Percentiles rank a stretch among this genome's conserved stretches.
Conservation (phyloP, 768 basidiomycete species). For the Pisolithus marmoratus region DNA sequence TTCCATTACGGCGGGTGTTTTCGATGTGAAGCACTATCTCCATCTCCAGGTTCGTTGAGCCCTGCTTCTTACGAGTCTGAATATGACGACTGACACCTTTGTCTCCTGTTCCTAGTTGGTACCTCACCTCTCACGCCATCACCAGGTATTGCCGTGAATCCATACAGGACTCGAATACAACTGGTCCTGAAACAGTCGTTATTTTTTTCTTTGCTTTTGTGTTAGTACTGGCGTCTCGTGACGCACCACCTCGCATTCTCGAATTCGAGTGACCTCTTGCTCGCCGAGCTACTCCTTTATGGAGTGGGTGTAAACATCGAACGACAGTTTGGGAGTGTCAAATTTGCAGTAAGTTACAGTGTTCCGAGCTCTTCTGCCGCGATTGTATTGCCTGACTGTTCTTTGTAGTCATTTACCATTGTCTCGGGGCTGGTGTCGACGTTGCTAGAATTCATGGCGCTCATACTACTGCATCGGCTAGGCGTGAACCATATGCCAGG, state of each 20-base stretch:
- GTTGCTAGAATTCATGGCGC: conserved; percentile 56
- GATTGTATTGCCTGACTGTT: conserved; percentile 4
- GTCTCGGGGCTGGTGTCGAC: conserved; percentile 64
- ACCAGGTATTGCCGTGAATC: conserved; percentile 53
- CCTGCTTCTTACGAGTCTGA: not conserved
- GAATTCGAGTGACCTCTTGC: conserved; percentile 80
- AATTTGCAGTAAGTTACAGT: conserved; percentile 65
- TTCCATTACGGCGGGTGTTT: conserved; percentile 70
- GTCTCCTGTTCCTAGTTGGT: conserved; percentile 47
- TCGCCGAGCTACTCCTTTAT: conserved; percentile 71
- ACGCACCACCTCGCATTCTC: conserved; percentile 71
- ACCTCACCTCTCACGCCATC: conserved; percentile 85
- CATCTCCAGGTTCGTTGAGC: conserved; percentile 64
- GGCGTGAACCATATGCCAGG: conserved; percentile 72
- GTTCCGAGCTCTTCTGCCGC: not conserved
- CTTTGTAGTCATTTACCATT: conserved; percentile 65
- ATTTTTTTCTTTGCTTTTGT: conserved; percentile 7
- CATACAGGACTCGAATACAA: conserved; percentile 8
- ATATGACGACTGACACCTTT: conserved; percentile 2
- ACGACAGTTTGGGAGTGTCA: conserved; percentile 79
- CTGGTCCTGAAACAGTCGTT: conserved; percentile 29
- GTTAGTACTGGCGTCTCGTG: conserved; percentile 81
- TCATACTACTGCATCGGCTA: conserved; percentile 59
- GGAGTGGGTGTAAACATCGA: conserved; percentile 69
- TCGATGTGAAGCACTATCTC: conserved; percentile 85